A percentile compares a stretch with the other conserved stretches of the same genome.
Evolutionary conservation across 768 basidiomycete genomes (phyloP).

Genomic region (Mycena metata): DNA sequence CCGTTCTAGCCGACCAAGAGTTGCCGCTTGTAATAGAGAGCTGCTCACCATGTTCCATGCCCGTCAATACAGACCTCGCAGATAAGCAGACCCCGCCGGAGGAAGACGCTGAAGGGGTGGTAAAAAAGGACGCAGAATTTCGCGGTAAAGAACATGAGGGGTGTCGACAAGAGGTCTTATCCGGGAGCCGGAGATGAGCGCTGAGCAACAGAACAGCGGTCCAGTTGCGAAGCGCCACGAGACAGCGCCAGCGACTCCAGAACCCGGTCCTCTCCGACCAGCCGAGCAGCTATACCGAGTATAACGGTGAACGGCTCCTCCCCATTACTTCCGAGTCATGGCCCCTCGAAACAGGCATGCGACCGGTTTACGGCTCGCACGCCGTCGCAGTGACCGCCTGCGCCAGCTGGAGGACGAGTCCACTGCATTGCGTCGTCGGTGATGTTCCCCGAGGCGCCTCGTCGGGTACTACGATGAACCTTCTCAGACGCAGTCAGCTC

Average conservation of each 20-base stretch:
- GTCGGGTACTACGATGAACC: constrained; percentile 36
- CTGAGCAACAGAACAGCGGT: too few species aligned
- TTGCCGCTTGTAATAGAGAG: too few species aligned
- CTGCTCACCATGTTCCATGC: too few species aligned
- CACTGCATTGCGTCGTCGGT: constrained; percentile 68
- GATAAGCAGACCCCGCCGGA: too few species aligned
- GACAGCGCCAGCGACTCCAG: constrained; percentile 14
- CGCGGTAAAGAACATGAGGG: too few species aligned
- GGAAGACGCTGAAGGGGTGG: too few species aligned
- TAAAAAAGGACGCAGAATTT: too few species aligned
- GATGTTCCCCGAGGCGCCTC: constrained; percentile 23
- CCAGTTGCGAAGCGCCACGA: constrained; percentile 18
- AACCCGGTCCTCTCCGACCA: constrained; percentile 21
- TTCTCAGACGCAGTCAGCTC: background rate
- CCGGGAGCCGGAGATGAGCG: constrained; percentile 4
- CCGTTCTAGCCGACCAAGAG: too few species aligned
- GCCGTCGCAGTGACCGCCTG: constrained; percentile 53
- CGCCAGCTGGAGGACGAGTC: constrained; percentile 74
- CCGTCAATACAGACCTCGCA: too few species aligned
- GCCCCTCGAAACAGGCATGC: constrained; percentile 59
- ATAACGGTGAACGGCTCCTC: constrained; percentile 62
- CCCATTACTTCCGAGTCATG: constrained; percentile 81
- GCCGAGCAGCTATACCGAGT: constrained; percentile 29
- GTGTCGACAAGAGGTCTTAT: too few species aligned
- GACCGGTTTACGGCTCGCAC: constrained; percentile 54